Conservation (phyloP, 768 basidiomycete genomes). For the Suillus occidentalis region DNA sequence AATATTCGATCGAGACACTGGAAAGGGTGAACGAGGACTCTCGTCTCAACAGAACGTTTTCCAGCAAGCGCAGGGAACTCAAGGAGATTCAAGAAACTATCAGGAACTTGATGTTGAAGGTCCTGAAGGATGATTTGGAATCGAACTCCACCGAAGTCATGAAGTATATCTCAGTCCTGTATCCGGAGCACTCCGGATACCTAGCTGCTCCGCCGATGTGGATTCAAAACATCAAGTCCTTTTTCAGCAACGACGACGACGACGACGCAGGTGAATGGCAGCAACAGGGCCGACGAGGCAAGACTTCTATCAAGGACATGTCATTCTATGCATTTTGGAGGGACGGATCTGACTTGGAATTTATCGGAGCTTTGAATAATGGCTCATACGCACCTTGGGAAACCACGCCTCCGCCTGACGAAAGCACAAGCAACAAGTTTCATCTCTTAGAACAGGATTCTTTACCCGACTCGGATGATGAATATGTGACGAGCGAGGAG, state of each 20-base stretch:
- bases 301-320: conserved; percentile 19
- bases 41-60: conserved; percentile 38
- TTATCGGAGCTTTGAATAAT: conserved; percentile 32
- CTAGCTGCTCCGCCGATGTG: conserved; percentile 48
- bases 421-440: not conserved
- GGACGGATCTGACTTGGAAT: conserved; percentile 45
- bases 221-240: conserved; percentile 34
- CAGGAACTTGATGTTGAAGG: conserved; percentile 42
- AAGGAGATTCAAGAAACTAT: conserved; percentile 50
- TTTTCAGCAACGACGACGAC: conserved; percentile 18
- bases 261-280: conserved; percentile 34
- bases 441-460: conserved; percentile 9
- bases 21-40: conserved; percentile 47
- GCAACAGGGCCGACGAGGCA: conserved; percentile 28
- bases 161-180: conserved; percentile 41
- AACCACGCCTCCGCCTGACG: not conserved
- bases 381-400: conserved; percentile 4
- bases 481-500: conserved; percentile 15
- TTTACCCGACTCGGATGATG: conserved; percentile 7
- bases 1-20: conserved; percentile 60
- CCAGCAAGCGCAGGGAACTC: conserved; percentile 36
- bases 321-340: conserved; percentile 55
- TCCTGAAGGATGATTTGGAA: conserved; percentile 33
- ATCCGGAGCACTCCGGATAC: conserved; percentile 48
- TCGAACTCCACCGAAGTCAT: conserved; percentile 39